Conservation (phyloP, 495 filamentous ascomycete genomes). For the Tuber aestivum region DNA sequence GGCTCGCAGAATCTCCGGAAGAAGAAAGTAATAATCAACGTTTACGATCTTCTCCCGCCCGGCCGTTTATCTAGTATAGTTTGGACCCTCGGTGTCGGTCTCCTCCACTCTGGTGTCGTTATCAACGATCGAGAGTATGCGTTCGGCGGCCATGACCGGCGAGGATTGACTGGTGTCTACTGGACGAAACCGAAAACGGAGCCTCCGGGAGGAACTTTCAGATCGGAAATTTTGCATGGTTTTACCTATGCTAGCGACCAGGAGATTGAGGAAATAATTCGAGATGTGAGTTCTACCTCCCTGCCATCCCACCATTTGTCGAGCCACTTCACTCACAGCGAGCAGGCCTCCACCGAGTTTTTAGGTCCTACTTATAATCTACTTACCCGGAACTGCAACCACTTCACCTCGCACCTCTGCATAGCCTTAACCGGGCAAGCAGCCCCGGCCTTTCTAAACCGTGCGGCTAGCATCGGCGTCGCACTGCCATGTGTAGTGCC, state of each 20-base stretch:
- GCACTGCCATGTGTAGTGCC: conserved; percentile 74
- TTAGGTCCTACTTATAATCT: conserved; percentile 67
- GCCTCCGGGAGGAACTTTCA: conserved; percentile 68
- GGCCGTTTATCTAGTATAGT: conserved; percentile 61
- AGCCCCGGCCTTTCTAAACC: conserved; percentile 67
- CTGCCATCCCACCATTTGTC: background rate
- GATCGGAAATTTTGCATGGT: conserved; percentile 63
- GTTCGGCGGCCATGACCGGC: conserved; percentile 69
- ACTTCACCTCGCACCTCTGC: conserved; percentile 68
- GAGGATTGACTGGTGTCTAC: conserved; percentile 66
- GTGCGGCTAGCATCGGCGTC: conserved; percentile 70
- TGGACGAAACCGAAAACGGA: conserved; percentile 63
- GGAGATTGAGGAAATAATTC: conserved; percentile 63
- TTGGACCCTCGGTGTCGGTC: conserved; percentile 64
- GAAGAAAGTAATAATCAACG: conserved; percentile 69
- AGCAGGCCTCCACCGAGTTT: conserved; percentile 57
- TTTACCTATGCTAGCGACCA: conserved; percentile 57
- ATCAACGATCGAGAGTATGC: conserved; percentile 72
- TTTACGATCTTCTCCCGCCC: conserved; percentile 72
- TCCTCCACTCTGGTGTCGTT: conserved; percentile 74
- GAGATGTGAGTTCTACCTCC: conserved; percentile 42
- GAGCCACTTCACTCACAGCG: background rate
- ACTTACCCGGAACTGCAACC: conserved; percentile 74
- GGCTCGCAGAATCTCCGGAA: conserved; percentile 54
- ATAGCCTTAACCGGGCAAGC: conserved; percentile 57